phyloP scores from a whole-genome alignment of 2,329 filamentous ascomycete species.

The Myotisia sp. region DNA sequence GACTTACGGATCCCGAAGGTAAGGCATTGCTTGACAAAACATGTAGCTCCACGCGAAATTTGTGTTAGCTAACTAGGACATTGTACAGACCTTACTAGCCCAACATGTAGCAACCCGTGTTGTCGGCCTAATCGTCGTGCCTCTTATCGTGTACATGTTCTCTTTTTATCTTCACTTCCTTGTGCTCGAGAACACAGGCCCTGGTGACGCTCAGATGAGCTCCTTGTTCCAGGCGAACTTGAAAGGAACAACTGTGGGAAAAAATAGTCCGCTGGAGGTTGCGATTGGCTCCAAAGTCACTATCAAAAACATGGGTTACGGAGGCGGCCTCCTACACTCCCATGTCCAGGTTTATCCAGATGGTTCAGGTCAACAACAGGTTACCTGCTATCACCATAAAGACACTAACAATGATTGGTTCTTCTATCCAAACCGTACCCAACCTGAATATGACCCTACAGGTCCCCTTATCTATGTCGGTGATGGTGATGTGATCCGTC shows the following conservation, averaged over 20 bases:
- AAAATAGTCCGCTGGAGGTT: conserved; percentile 84
- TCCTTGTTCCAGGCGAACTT: conserved; percentile 97
- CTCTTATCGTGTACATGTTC: conserved; percentile 82
- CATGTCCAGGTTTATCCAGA: conserved; percentile 94
- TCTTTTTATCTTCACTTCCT: conserved; percentile 92
- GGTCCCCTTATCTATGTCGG: conserved; percentile 60
- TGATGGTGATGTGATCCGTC: conserved; percentile 63
- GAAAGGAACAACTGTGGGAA: conserved; percentile 81
- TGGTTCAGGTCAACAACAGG: conserved; percentile 84
- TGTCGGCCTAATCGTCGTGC: conserved; percentile 74
- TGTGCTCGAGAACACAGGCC: conserved; percentile 82
- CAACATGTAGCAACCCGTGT: conserved; percentile 70
- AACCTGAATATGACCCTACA: conserved; percentile 58
- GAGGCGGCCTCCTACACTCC: conserved; percentile 87
- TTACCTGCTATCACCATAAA: conserved; percentile 99
- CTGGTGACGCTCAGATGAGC: conserved; percentile 99
- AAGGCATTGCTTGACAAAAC: conserved; percentile 11
- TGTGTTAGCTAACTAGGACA: background rate
- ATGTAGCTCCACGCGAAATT: background rate
- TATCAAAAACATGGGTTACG: conserved; percentile 98
- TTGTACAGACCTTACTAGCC: conserved; percentile 39
- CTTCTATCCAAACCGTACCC: conserved; percentile 81
- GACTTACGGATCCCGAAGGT: conserved; percentile 80
- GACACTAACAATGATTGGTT: conserved; percentile 99
- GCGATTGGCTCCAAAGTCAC: conserved; percentile 80